Evolutionary conservation across 2,329 filamentous ascomycete genomes (phyloP).

Genomic region (Hansfordia pulvinata): DNA sequence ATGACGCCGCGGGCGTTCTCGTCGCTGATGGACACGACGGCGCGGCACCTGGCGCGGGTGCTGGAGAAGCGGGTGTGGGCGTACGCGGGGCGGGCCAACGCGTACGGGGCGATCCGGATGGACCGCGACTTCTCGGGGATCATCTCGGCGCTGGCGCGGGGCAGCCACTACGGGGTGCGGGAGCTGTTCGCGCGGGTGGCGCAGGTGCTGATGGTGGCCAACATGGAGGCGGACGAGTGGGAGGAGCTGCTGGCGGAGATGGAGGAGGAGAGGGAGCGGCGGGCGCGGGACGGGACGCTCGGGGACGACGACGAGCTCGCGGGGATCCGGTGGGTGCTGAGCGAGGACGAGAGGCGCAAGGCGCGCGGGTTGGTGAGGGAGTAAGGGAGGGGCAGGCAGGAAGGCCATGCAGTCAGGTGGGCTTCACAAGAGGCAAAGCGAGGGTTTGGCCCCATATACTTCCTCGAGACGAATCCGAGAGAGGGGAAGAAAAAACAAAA

Average conservation of each 20-base stretch:
- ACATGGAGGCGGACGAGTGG: conserved; percentile 76
- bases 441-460: too few relatives aligned
- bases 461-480: too few relatives aligned
- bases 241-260: conserved; percentile 41
- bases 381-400: too few relatives aligned
- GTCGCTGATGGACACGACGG: conserved; percentile 59
- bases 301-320: too few relatives aligned
- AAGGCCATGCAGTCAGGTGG: too few relatives aligned
- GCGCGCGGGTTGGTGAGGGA: conserved; percentile 44
- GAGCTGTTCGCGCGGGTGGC: conserved; percentile 53
- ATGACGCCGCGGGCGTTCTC: conserved; percentile 68
- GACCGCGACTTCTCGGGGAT: conserved; percentile 62
- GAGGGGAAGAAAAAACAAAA: too few relatives aligned
- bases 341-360: conserved; percentile 46
- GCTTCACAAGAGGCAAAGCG: too few relatives aligned
- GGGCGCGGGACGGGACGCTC: too few relatives aligned
- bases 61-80: conserved; percentile 82
- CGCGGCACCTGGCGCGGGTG: conserved; percentile 60
- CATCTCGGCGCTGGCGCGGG: conserved; percentile 42
- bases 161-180: conserved; percentile 53
- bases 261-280: conserved; percentile 36
- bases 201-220: conserved; percentile 61
- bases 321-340: conserved; percentile 48
- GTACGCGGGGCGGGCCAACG: conserved; percentile 66
- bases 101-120: conserved; percentile 56